These are phyloP conservation scores for Tritrichomonas foetus DNA, from an alignment of 208 protist genomes.

Conservation along the genomic window DNA sequence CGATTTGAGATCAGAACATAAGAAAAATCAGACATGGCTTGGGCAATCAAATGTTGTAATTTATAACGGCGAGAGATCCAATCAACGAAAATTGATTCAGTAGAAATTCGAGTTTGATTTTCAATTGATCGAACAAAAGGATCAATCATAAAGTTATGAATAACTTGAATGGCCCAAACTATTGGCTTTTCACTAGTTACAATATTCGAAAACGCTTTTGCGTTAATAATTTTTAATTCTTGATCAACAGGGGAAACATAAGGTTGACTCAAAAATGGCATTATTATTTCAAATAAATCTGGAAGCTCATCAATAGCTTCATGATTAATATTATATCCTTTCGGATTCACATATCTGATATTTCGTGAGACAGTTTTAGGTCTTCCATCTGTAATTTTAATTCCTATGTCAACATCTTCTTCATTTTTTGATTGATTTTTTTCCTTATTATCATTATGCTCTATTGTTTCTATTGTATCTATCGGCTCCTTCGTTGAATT, in stretches of 20 bases:
- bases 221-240: neutral
- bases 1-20: neutral
- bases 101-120: neutral
- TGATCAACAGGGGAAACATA: neutral
- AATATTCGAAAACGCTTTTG: neutral
- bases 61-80: neutral
- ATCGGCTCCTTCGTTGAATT: too few species aligned
- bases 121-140: neutral
- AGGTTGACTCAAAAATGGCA: neutral
- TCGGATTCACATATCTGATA: neutral
- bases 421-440: too few species aligned
- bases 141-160: neutral
- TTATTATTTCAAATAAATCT: too few species aligned
- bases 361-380: neutral
- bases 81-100: neutral
- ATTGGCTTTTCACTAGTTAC: neutral
- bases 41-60: neutral
- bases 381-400: too few species aligned
- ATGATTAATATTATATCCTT: neutral
- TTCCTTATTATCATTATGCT: too few species aligned
- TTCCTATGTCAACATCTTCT: too few species aligned
- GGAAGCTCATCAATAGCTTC: too few species aligned
- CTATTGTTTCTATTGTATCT: too few species aligned
- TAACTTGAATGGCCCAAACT: slow-evolving; percentile 1
- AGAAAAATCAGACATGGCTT: neutral